Evolutionary conservation across 2,329 filamentous ascomycete species (phyloP).

Genomic region (Alternaria sp.): DNA sequence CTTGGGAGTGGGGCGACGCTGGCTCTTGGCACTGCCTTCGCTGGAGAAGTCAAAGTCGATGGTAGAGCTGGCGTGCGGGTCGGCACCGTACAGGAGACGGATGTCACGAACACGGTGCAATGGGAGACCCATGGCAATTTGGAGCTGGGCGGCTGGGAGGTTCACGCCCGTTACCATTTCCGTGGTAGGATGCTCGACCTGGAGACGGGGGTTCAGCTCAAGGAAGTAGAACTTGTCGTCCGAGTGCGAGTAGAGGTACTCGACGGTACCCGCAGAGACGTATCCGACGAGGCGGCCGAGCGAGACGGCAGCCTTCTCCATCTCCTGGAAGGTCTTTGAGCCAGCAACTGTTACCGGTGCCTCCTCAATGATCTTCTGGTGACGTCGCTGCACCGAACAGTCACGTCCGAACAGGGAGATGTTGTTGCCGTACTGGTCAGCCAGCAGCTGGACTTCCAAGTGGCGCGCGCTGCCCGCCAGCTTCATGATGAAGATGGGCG

Average conservation of each 20-base stretch:
- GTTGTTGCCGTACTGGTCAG: conserved; percentile 99
- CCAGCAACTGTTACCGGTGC: conserved; percentile 97
- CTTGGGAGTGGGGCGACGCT: conserved; percentile 90
- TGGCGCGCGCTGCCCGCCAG: conserved; percentile 94
- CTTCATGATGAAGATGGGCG: conserved; percentile 99
- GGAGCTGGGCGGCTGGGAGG: conserved; percentile 93
- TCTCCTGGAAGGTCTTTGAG: conserved; percentile 84
- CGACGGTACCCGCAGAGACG: conserved; percentile 97
- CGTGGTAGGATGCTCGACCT: conserved; percentile 98
- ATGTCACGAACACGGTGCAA: conserved; percentile 96
- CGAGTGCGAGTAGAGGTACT: conserved; percentile 97
- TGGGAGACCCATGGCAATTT: conserved; percentile 98
- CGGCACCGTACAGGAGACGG: conserved; percentile 91
- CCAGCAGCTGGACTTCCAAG: conserved; percentile 95
- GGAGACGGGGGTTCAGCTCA: conserved; percentile 96
- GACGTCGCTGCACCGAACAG: conserved; percentile 96
- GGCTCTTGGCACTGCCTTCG: conserved; percentile 79
- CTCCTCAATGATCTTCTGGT: conserved; percentile 99
- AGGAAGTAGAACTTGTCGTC: conserved; percentile 99
- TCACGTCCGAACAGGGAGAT: conserved; percentile 98
- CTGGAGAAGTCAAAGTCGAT: conserved; percentile 98
- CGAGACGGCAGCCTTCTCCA: conserved; percentile 96
- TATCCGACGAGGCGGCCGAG: conserved; percentile 94
- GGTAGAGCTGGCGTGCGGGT: conserved; percentile 81
- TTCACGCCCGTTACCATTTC: conserved; percentile 99